Evolutionary conservation across 805 yeast species (phyloP).

Genomic region (Isabelozyma pseudorhagii): DNA sequence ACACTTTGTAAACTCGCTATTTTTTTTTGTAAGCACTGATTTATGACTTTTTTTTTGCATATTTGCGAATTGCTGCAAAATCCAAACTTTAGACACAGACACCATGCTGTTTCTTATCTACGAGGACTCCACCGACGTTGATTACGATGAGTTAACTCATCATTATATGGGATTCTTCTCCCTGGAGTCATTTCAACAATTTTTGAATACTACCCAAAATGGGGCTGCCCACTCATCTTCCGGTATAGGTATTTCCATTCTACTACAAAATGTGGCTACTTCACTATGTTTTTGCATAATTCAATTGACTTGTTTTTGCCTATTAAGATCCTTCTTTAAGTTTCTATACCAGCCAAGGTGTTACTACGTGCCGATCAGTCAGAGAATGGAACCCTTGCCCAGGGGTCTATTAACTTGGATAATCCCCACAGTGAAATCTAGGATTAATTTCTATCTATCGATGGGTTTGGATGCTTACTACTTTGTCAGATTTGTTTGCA

Average conservation of each 20-base stretch:
- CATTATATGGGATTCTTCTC: conserved; percentile 27
- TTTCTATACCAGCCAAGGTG: conserved; percentile 55
- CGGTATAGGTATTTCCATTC: conserved; percentile 56
- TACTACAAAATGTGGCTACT: conserved; percentile 53
- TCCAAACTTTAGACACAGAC: neutral
- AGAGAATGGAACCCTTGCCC: conserved; percentile 35
- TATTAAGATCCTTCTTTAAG: conserved; percentile 29
- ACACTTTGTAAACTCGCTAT: no score
- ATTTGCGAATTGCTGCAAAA: neutral
- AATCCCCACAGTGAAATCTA: conserved; percentile 34
- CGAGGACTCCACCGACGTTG: conserved; percentile 2
- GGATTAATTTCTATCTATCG: conserved; percentile 42
- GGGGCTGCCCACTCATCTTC: conserved; percentile 57
- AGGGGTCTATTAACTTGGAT: conserved; percentile 58
- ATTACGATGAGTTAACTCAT: conserved; percentile 23
- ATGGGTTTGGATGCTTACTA: conserved; percentile 76
- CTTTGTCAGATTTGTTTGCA: conserved; percentile 58
- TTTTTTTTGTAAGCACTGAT: no score
- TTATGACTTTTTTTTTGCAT: neutral
- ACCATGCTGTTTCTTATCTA: neutral
- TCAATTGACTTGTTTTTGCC: conserved; percentile 46
- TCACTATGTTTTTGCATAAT: conserved; percentile 51
- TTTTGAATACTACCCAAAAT: conserved; percentile 51
- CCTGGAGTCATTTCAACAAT: conserved; percentile 28
- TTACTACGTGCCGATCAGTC: conserved; percentile 38